Base-by-base conservation (phyloP, 495 filamentous ascomycete genomes). In the Articulospora tetracladia region DNA sequence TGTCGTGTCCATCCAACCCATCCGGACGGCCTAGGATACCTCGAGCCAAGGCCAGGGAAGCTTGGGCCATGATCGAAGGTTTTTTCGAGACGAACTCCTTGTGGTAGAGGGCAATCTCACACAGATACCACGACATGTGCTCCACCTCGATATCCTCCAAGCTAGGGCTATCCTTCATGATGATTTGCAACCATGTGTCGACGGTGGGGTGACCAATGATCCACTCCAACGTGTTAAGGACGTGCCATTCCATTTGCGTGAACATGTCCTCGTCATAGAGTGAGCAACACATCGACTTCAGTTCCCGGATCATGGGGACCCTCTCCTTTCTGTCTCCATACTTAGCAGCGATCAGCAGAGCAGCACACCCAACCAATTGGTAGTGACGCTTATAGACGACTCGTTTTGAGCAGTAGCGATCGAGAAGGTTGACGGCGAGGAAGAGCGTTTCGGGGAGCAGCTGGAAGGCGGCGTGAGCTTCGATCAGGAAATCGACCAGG, bases 381-480 rank as follows among this genome's bases (percentile, higher is more conserved):
- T 99, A 99, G 74, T 99, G 94, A 63, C 93, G 88, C 81, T 98
- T 98, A 76, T 98, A 99, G 39, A 99, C 94, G n/a, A 99, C 90
- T 65, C 95, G 85, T 71, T 90, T 91, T 49, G 94, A 97, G 79
- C 94, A 99, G 77, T 99, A 99, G 63, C 94, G 81, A 69, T 99
- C 94, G 58, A 99, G 83, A 25, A 99, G 85, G 72, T 99, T 99
- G 76, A 97, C 88, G 7, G 95, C 91, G 59, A 99, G 80, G 80
- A 96, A 96, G 55, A 98, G 79, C 0, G 94, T 98, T 70, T 96
- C 92, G 10, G 94, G 94, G 17, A 97, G 81, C 8, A 99, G 86
- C 58, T 90, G 88, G 77, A 97, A 99, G 19, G 93, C 93, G 60
- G 86, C 86, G 70, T 99, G 95, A 46, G 94, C 94, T 81, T 99